A percentile compares a stretch with the other conserved stretches of the same genome.
Conservation (phyloP, 106 monocot species). For the Dendrobium officinale region DNA sequence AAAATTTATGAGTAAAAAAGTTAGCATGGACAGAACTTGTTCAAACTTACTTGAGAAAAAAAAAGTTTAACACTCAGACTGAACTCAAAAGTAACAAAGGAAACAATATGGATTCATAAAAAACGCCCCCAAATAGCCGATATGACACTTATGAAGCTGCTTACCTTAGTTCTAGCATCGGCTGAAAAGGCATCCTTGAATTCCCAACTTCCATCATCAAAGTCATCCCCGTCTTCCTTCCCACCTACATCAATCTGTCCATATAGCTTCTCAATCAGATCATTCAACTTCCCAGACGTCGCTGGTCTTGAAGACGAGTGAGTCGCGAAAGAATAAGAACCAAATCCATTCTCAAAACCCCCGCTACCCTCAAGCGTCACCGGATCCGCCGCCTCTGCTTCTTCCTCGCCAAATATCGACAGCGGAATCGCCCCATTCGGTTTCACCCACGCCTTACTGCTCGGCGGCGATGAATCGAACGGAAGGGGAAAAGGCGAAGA, state of each 20-base stretch:
- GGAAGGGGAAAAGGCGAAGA: neutral
- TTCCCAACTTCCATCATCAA: slow-evolving; percentile 4
- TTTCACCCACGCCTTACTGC: neutral
- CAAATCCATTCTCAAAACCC: slow-evolving; percentile 6
- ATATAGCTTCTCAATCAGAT: slow-evolving; percentile 4
- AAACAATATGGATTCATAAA: neutral
- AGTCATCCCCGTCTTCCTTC: neutral
- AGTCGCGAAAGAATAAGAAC: neutral
- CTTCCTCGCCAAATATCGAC: slow-evolving; percentile 9
- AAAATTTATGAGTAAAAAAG: neutral
- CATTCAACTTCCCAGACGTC: neutral
- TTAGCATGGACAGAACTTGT: neutral
- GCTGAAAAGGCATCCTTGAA: slow-evolving; percentile 7
- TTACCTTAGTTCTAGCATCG: neutral
- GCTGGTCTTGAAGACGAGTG: neutral
- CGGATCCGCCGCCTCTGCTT: neutral
- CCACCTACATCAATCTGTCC: neutral
- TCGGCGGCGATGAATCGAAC: neutral
- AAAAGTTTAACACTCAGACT: neutral
- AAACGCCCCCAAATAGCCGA: neutral
- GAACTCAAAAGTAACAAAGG: neutral
- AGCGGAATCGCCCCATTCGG: slow-evolving; percentile 2
- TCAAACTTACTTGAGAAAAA: neutral
- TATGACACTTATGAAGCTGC: neutral
- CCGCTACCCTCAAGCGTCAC: neutral